phyloP scores from a whole-genome alignment of 2,329 filamentous ascomycete species.

The Pseudogymnoascus sp. region DNA sequence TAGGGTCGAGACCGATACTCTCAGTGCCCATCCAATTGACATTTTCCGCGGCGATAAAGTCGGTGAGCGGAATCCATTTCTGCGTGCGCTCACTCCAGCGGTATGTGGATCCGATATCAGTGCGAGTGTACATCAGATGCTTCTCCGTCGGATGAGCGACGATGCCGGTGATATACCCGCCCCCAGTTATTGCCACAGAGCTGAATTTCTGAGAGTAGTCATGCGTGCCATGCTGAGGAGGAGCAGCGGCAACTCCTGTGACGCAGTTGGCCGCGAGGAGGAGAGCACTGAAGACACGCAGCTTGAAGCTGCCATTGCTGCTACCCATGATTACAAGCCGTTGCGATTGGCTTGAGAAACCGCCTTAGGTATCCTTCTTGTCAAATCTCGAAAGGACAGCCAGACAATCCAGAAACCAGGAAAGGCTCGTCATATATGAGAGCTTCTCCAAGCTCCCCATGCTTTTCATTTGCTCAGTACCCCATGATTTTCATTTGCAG shows the following conservation, averaged over 20 bases:
- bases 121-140: slow-evolving; percentile 14
- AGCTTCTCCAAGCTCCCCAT: not conserved
- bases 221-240: not conserved
- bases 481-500: not conserved
- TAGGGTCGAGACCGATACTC: slow-evolving; percentile 13
- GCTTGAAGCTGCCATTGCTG: not conserved
- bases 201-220: slow-evolving; percentile 11
- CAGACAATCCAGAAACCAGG: not conserved
- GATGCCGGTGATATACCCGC: slow-evolving; percentile 14
- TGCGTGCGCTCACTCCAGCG: slow-evolving; percentile 10
- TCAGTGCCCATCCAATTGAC: slow-evolving; percentile 15
- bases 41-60: slow-evolving; percentile 13
- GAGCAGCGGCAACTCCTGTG: not conserved
- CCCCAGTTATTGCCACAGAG: slow-evolving; percentile 14
- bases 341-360: not conserved
- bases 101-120: slow-evolving; percentile 14
- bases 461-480: not conserved
- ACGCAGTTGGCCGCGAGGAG: not conserved
- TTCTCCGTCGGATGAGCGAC: slow-evolving; percentile 13
- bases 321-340: not conserved
- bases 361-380: not conserved
- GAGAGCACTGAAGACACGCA: not conserved
- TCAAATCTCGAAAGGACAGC: not conserved
- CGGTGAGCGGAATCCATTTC: slow-evolving; percentile 15
- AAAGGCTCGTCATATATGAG: not conserved